phyloP scores from a whole-genome alignment of 148 eudicot species.

The Limonium bicolor region DNA sequence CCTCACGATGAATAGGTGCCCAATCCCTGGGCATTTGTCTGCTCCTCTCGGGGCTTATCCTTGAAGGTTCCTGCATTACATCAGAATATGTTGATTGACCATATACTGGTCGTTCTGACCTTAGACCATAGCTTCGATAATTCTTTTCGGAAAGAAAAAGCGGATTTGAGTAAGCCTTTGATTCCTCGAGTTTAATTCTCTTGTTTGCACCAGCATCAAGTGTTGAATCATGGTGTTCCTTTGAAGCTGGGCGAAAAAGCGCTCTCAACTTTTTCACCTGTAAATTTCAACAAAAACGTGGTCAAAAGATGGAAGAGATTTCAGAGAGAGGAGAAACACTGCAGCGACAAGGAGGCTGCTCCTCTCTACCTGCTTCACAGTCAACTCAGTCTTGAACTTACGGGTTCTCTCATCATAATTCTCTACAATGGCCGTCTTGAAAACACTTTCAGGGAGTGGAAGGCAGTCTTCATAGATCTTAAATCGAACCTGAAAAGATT shows the following conservation, averaged over 20 bases:
- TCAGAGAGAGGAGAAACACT: neutral
- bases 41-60: neutral
- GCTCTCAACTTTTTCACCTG: slow-evolving; percentile 47
- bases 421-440: slow-evolving; percentile 58
- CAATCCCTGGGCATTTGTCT: slow-evolving; percentile 13
- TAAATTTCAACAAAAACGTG: slow-evolving; percentile 6
- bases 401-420: slow-evolving; percentile 41
- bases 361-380: slow-evolving; percentile 40
- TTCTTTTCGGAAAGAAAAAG: slow-evolving; percentile 35
- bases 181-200: slow-evolving; percentile 3
- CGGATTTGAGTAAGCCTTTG: slow-evolving; percentile 6
- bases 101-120: slow-evolving; percentile 12
- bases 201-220: slow-evolving; percentile 11
- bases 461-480: slow-evolving; percentile 39
- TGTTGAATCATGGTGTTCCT: slow-evolving; percentile 16
- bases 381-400: slow-evolving; percentile 61
- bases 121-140: slow-evolving; percentile 48
- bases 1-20: slow-evolving; percentile 8
- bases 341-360: neutral
- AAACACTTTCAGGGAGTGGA: slow-evolving; percentile 52
- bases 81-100: slow-evolving; percentile 7
- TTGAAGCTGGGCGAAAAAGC: slow-evolving; percentile 33
- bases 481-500: slow-evolving; percentile 64
- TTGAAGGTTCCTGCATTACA: slow-evolving; percentile 7
- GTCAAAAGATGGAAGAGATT: neutral